Evolutionary conservation across 495 filamentous ascomycete species (phyloP).

Genomic region (Bathelium albidoporum): DNA sequence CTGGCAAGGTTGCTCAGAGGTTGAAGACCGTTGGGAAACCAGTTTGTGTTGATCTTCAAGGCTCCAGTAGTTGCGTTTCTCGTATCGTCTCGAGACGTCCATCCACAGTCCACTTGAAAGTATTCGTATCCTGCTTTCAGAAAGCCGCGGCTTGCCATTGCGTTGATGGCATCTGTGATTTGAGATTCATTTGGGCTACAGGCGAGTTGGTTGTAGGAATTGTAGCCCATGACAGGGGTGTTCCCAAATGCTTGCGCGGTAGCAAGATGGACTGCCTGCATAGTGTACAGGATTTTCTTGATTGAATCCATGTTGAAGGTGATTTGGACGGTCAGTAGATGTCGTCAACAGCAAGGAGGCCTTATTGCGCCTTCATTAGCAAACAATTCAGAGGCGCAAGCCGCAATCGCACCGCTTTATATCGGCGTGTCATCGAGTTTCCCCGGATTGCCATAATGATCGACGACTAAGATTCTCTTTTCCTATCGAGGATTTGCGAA

Average conservation of each 20-base stretch:
- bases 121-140: slow-evolving; percentile 1
- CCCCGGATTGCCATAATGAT: no score
- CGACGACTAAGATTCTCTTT: no score
- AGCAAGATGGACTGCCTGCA: not conserved
- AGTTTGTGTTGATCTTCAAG: not conserved
- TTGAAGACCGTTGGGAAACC: slow-evolving; percentile 5
- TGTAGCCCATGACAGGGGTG: slow-evolving; percentile 1
- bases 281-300: not conserved
- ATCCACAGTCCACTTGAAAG: slow-evolving; percentile 9
- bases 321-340: no score
- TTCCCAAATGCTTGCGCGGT: not conserved
- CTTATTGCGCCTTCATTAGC: no score
- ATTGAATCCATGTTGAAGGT: not conserved
- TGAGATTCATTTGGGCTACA: not conserved
- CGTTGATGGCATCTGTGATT: not conserved
- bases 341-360: no score
- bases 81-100: not conserved
- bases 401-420: no score
- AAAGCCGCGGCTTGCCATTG: not conserved
- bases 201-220: slow-evolving; percentile 3
- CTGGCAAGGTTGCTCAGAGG: not conserved
- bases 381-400: no score
- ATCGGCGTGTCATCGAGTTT: no score
- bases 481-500: no score
- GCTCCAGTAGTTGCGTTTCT: not conserved